A percentile compares a stretch with the other conserved stretches of the same genome.
Conservation (phyloP, 75 land plant species). For the Pinus taeda region DNA sequence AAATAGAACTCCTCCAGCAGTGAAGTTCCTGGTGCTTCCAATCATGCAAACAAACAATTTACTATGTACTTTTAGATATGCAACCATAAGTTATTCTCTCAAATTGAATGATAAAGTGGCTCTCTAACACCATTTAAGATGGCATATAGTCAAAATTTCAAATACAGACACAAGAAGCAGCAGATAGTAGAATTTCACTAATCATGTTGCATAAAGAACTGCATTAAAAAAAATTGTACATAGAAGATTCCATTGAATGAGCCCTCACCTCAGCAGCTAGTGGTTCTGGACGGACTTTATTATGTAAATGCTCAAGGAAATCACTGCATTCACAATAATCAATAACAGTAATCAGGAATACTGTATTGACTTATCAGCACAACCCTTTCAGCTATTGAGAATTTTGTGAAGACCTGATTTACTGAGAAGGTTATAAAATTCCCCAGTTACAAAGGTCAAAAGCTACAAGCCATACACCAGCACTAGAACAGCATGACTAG, state of each 20-base stretch:
- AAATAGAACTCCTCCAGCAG: constrained; percentile 33
- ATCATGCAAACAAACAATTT: constrained; percentile 19
- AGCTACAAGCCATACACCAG: not conserved
- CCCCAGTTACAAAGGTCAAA: not conserved
- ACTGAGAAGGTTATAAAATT: not conserved
- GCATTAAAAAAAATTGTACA: not conserved
- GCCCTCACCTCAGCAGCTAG: not conserved
- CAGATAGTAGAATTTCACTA: not conserved
- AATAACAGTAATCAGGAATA: not conserved
- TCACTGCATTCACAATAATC: constrained; percentile 20
- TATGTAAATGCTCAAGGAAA: constrained; percentile 25
- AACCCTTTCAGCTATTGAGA: not conserved
- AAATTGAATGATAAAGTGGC: not conserved
- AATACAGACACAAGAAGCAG: not conserved
- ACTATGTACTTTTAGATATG: constrained; percentile 31
- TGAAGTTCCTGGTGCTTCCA: constrained; percentile 21
- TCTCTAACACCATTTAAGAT: not conserved
- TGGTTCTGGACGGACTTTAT: constrained; percentile 15
- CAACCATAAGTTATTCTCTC: constrained; percentile 27
- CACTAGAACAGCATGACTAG: not conserved
- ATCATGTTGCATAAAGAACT: not conserved
- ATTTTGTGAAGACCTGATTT: not conserved
- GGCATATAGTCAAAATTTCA: not conserved
- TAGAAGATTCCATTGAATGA: not conserved
- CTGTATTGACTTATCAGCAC: not conserved